A percentile compares a stretch with the other conserved stretches of the same genome.
Evolutionary conservation across 495 filamentous ascomycete species (phyloP).

Genomic region (Astrothelium subdiscretum): DNA sequence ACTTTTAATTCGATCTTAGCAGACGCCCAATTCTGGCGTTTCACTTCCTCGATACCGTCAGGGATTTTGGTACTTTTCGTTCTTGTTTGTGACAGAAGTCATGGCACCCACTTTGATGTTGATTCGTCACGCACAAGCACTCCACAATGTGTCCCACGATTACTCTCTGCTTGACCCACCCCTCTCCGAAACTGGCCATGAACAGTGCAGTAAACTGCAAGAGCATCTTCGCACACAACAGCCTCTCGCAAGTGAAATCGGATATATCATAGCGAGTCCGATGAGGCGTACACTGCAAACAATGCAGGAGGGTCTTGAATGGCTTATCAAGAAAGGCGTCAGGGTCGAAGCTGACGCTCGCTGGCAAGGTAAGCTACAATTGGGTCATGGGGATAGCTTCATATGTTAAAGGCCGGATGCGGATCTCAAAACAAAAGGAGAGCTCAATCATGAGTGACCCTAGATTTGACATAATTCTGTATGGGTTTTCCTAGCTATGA

Average conservation of each 20-base stretch:
- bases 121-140: constrained; percentile 46
- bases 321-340: constrained; percentile 40
- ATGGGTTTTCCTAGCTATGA: neutral
- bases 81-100: neutral
- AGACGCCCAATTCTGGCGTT: no score
- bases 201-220: constrained; percentile 40
- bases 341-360: constrained; percentile 41
- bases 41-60: no score
- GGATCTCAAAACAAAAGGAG: neutral
- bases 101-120: constrained; percentile 51
- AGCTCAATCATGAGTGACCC: neutral
- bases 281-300: constrained; percentile 50
- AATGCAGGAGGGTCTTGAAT: constrained; percentile 36
- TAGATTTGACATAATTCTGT: no score
- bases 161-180: constrained; percentile 42
- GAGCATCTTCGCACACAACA: constrained; percentile 34
- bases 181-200: constrained; percentile 40
- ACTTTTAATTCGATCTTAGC: no score
- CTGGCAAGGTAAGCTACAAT: constrained; percentile 33
- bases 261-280: constrained; percentile 46
- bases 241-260: constrained; percentile 37
- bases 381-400: neutral
- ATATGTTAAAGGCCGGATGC: neutral
- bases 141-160: constrained; percentile 43
- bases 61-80: neutral